Evolutionary conservation across 2,329 filamentous ascomycete species (phyloP).

Genomic region (Exophiala aquamarina): DNA sequence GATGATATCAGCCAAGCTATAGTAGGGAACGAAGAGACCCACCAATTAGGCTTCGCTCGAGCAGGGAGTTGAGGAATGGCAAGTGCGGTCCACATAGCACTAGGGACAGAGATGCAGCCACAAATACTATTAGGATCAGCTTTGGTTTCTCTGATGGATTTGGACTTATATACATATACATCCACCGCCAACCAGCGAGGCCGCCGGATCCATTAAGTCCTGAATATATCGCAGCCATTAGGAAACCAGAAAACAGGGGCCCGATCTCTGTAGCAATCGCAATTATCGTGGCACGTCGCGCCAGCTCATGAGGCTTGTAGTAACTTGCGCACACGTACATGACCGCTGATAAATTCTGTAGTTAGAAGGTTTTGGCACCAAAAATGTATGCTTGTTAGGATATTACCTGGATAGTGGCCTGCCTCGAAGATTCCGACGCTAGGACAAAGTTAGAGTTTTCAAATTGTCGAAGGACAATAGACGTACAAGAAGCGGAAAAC

Average conservation of each 20-base stretch:
- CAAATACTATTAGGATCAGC: conserved; percentile 1
- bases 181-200: conserved; percentile 54
- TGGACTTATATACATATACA: conserved; percentile 47
- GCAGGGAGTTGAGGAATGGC: conserved; percentile 5
- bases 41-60: conserved; percentile 4
- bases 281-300: conserved; percentile 36
- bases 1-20: background rate
- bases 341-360: conserved; percentile 30
- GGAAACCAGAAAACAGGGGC: conserved; percentile 56
- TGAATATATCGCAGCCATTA: conserved; percentile 55
- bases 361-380: too few species aligned
- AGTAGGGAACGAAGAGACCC: background rate
- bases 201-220: conserved; percentile 51
- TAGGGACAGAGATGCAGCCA: conserved; percentile 2
- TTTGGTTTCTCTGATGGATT: background rate
- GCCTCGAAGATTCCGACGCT: conserved; percentile 10
- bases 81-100: conserved; percentile 4
- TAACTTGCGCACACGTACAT: conserved; percentile 24
- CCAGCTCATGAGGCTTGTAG: conserved; percentile 31
- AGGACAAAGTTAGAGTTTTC: background rate
- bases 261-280: conserved; percentile 35
- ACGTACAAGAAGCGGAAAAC: conserved; percentile 33
- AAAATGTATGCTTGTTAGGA: too few species aligned
- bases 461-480: background rate
- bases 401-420: conserved; percentile 30